A percentile compares a stretch with the other conserved stretches of the same genome.
Conservation (phyloP, 2,329 filamentous ascomycete genomes). For the Zarea fungicola region DNA sequence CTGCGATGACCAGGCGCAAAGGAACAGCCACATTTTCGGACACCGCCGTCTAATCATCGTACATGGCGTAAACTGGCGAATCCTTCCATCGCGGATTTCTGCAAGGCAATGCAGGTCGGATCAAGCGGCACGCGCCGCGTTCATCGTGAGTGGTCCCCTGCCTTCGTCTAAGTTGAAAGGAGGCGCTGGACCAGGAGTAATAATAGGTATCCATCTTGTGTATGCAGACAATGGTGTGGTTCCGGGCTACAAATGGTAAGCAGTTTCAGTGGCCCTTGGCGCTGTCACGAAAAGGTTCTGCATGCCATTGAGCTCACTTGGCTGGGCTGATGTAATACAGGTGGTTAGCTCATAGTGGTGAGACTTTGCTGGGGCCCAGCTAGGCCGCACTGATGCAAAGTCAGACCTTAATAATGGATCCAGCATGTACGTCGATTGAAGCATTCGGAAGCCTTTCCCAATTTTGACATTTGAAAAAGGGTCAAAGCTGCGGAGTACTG, state of each 20-base stretch:
- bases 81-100: not conserved
- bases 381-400: not conserved
- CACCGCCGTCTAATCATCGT: slow-evolving; percentile 3
- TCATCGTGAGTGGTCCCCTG: too few relatives aligned
- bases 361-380: not conserved
- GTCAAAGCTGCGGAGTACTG: too few relatives aligned
- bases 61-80: not conserved
- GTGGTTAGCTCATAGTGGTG: not conserved
- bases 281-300: not conserved
- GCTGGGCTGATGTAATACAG: slow-evolving; percentile 11
- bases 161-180: too few relatives aligned
- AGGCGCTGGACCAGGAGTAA: too few relatives aligned
- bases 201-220: not conserved
- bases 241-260: not conserved
- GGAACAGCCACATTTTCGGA: not conserved
- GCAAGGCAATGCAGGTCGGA: slow-evolving; percentile 6
- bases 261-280: not conserved
- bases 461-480: not conserved
- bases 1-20: too few relatives aligned
- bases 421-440: not conserved
- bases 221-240: not conserved
- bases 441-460: not conserved
- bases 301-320: slow-evolving; percentile 5
- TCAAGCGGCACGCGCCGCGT: slow-evolving; percentile 1
- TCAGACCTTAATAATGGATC: not conserved